These are phyloP conservation scores for Coniochaeta sp. DNA, from an alignment of 2,329 filamentous ascomycete species.

Conservation along the genomic window DNA sequence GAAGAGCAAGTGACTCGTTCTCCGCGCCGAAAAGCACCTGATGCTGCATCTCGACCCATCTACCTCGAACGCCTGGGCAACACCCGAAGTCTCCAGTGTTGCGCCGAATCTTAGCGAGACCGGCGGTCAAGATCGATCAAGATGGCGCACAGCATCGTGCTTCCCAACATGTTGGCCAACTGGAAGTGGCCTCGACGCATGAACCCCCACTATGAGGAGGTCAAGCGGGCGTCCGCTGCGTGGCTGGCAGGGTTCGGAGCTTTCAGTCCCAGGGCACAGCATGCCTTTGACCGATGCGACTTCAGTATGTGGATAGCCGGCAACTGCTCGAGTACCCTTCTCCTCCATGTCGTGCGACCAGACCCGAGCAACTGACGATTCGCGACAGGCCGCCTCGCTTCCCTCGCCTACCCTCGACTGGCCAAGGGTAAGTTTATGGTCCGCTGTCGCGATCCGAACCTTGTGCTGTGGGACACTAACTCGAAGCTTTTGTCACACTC, in stretches of 20 bases:
- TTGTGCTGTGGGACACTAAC: neutral
- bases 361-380: neutral
- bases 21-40: neutral
- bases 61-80: neutral
- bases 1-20: neutral
- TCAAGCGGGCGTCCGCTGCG: conserved; percentile 1
- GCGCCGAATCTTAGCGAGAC: conserved; percentile 1
- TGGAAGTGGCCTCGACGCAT: conserved; percentile 12
- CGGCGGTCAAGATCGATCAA: conserved; percentile 1
- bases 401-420: conserved; percentile 7
- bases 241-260: conserved; percentile 12
- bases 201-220: conserved; percentile 10
- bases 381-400: conserved; percentile 9
- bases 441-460: neutral
- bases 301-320: conserved; percentile 8
- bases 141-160: conserved; percentile 1
- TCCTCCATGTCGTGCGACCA: neutral
- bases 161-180: conserved; percentile 7
- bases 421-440: conserved; percentile 6
- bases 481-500: neutral
- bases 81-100: conserved; percentile 1
- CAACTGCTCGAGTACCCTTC: neutral
- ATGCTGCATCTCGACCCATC: neutral
- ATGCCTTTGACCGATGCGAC: conserved; percentile 12
- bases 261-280: conserved; percentile 10